These are phyloP conservation scores for Erodium trifolium DNA, from an alignment of 441 rosid species.

Conservation along the genomic window DNA sequence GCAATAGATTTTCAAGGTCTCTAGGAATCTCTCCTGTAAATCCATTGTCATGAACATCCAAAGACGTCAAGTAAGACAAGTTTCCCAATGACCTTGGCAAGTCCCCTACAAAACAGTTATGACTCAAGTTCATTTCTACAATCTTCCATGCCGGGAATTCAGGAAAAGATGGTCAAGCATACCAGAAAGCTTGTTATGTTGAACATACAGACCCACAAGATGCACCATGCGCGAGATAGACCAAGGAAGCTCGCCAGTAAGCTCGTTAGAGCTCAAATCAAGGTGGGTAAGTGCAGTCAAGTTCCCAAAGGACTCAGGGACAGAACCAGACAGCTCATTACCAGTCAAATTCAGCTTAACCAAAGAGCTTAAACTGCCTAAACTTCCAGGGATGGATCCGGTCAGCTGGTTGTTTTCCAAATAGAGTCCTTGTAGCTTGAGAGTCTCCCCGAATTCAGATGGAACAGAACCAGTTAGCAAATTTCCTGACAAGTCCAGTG, in stretches of 20 bases:
- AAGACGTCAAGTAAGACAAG: constrained; percentile 51
- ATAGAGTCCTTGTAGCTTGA: constrained; percentile 71
- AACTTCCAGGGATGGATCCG: constrained; percentile 60
- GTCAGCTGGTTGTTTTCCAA: constrained; percentile 62
- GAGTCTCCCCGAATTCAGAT: constrained; percentile 39
- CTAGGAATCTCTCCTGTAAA: constrained; percentile 59
- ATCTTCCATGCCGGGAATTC: constrained; percentile 55
- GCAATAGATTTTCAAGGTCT: constrained; percentile 58
- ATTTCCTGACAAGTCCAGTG: constrained; percentile 70
- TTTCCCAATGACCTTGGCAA: constrained; percentile 59
- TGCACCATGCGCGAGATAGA: constrained; percentile 52
- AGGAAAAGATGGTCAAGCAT: constrained; percentile 34
- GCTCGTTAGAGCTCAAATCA: constrained; percentile 68
- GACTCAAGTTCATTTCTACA: constrained; percentile 57
- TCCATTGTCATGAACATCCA: constrained; percentile 62
- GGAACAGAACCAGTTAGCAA: constrained; percentile 47
- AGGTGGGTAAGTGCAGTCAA: constrained; percentile 69
- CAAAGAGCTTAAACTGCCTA: constrained; percentile 41
- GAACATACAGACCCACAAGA: constrained; percentile 72
- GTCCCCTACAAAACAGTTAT: constrained; percentile 40
- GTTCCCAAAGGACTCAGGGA: constrained; percentile 60
- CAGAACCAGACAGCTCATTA: constrained; percentile 45
- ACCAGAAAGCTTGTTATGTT: constrained; percentile 57
- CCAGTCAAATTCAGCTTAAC: constrained; percentile 76
- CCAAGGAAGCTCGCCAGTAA: constrained; percentile 56